A percentile compares a stretch with the other conserved stretches of the same genome.
Evolutionary conservation across 2,329 filamentous ascomycete species (phyloP).

Genomic region (Fusarium sp.): DNA sequence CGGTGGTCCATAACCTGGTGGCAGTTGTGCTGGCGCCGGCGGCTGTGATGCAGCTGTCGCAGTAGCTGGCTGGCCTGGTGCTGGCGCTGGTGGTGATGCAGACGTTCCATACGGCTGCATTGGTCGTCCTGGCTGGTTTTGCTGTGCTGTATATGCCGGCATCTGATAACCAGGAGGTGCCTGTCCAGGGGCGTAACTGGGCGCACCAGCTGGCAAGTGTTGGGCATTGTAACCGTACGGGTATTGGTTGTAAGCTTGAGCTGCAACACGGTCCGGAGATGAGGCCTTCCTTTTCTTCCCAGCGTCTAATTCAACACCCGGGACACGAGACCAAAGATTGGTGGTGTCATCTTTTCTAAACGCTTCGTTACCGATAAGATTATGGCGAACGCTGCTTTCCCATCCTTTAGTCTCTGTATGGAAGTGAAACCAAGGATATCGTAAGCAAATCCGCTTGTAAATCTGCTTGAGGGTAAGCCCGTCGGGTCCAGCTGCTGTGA

Average conservation of each 20-base stretch:
- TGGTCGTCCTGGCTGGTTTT: conserved; percentile 48
- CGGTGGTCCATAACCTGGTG: conserved; percentile 52
- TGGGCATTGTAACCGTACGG: conserved; percentile 53
- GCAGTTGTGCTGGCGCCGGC: conserved; percentile 52
- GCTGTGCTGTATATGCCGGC: conserved; percentile 51
- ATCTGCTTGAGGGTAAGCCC: conserved; percentile 71
- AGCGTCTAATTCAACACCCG: conserved; percentile 69
- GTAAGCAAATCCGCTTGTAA: conserved; percentile 70
- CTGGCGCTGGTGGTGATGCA: conserved; percentile 46
- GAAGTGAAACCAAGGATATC: conserved; percentile 71
- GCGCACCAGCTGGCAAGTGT: conserved; percentile 51
- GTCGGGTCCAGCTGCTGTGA: conserved; percentile 65
- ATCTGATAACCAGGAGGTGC: conserved; percentile 52
- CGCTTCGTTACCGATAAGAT: conserved; percentile 71
- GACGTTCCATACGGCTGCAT: conserved; percentile 49
- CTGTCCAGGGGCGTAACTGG: conserved; percentile 53
- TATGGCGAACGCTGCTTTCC: conserved; percentile 74
- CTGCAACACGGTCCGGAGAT: conserved; percentile 63
- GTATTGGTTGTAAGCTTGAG: conserved; percentile 55
- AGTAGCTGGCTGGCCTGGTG: conserved; percentile 42
- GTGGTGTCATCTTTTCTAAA: conserved; percentile 70
- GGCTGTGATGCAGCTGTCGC: conserved; percentile 46
- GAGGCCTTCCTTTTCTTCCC: conserved; percentile 70
- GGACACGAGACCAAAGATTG: conserved; percentile 68
- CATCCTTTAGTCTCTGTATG: conserved; percentile 72